phyloP scores from a whole-genome alignment of 2,329 filamentous ascomycete species.

The Davidsoniella eucalypti region DNA sequence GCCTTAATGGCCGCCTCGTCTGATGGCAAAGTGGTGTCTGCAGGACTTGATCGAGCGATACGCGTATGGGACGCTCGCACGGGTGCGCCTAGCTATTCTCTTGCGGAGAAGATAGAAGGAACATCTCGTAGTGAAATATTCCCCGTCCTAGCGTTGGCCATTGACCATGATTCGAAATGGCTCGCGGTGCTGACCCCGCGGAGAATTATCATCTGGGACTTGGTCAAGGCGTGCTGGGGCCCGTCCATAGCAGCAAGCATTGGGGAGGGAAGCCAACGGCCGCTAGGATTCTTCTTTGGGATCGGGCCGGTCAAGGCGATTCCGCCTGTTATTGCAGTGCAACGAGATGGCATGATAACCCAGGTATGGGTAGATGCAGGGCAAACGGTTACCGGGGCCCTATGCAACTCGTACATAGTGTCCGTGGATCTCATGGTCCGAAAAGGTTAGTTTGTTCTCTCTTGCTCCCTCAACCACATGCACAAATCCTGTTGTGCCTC shows the following conservation, averaged over 20 bases:
- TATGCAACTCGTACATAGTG: conserved; percentile 37
- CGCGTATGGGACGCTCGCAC: conserved; percentile 47
- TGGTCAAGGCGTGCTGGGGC: conserved; percentile 39
- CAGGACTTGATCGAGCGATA: conserved; percentile 53
- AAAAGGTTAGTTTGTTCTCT: conserved; percentile 24
- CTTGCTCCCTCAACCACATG: not conserved
- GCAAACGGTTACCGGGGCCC: conserved; percentile 20
- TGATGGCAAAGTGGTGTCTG: conserved; percentile 49
- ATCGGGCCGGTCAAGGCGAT: not conserved
- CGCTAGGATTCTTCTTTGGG: conserved; percentile 47
- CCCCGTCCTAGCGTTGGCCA: conserved; percentile 44
- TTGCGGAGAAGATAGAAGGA: conserved; percentile 26
- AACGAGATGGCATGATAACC: conserved; percentile 44
- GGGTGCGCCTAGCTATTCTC: conserved; percentile 25
- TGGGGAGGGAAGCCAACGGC: conserved; percentile 39
- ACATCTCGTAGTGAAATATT: conserved; percentile 30
- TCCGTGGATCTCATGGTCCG: conserved; percentile 31
- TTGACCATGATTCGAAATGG: conserved; percentile 48
- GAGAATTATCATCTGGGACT: conserved; percentile 46
- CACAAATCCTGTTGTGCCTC: too few species aligned
- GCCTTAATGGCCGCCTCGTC: conserved; percentile 45
- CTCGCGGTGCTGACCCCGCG: conserved; percentile 47
- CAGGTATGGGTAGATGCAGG: conserved; percentile 36
- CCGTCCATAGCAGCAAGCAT: conserved; percentile 29
- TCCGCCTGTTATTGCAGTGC: conserved; percentile 38